These are phyloP conservation scores for Neospermospora avenae DNA, from an alignment of 2,329 filamentous ascomycete species.

Conservation along the genomic window DNA sequence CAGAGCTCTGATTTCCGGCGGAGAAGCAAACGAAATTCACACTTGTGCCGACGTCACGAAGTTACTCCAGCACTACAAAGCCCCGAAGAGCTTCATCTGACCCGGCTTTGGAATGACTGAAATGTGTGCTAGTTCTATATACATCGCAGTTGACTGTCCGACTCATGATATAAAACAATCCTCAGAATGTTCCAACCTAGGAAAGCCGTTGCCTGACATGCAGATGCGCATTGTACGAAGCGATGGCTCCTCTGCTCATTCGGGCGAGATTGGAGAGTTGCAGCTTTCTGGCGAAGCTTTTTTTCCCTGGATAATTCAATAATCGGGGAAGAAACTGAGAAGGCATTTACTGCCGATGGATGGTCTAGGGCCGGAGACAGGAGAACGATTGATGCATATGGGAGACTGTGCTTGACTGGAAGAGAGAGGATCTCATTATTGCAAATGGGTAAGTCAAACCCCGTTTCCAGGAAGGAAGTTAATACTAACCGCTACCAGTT, in stretches of 20 bases:
- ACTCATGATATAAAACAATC: conserved; percentile 36
- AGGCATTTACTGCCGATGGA: conserved; percentile 50
- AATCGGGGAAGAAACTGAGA: conserved; percentile 48
- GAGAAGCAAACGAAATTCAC: conserved; percentile 43
- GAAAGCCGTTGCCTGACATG: conserved; percentile 39
- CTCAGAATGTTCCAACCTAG: conserved; percentile 38
- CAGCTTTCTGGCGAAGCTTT: conserved; percentile 49
- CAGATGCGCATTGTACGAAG: conserved; percentile 38
- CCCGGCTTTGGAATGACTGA: conserved; percentile 51
- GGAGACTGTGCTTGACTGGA: conserved; percentile 39
- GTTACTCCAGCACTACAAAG: conserved; percentile 35
- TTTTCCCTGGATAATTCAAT: conserved; percentile 49
- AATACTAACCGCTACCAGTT: conserved; percentile 39
- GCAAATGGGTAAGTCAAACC: conserved; percentile 40
- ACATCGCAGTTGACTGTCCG: conserved; percentile 40
- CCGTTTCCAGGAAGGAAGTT: background rate
- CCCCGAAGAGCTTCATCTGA: conserved; percentile 36
- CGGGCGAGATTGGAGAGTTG: conserved; percentile 35
- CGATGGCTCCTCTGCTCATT: conserved; percentile 8
- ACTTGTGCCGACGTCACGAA: conserved; percentile 33
- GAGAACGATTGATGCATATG: conserved; percentile 36
- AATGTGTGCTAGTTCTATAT: conserved; percentile 49
- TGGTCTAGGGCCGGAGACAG: conserved; percentile 44
- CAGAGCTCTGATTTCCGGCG: conserved; percentile 40
- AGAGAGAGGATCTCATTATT: conserved; percentile 42